Conservation (phyloP, 305 asterid species). For the Caryopteris hybrid region DNA sequence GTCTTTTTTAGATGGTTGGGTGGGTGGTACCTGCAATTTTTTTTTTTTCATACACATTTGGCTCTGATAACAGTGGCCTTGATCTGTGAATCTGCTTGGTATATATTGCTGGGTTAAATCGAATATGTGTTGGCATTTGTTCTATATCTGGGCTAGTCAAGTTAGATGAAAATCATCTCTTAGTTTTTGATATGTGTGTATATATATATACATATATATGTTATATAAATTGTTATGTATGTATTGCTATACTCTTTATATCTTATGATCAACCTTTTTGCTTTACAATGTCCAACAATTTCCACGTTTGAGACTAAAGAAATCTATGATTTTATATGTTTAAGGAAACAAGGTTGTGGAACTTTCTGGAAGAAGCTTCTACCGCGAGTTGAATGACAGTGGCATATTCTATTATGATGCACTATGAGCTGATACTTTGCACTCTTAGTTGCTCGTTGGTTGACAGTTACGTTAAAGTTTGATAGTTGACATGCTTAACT, state of each 20-base stretch:
- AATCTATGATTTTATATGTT: background rate
- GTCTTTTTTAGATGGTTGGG: conserved; percentile 5
- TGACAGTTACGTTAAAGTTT: background rate
- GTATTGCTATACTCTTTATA: background rate
- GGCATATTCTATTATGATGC: background rate
- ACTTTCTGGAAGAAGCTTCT: background rate
- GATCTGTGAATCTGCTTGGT: background rate
- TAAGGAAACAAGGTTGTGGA: background rate
- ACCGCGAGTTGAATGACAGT: background rate
- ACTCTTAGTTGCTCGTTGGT: background rate
- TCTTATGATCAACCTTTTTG: background rate
- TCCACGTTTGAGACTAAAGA: background rate
- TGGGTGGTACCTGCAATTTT: background rate
- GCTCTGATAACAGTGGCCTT: background rate
- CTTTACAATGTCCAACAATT: background rate
- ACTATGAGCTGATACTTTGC: background rate
- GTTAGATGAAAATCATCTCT: background rate
- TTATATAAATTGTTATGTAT: background rate
- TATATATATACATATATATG: background rate
- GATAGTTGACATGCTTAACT: background rate
- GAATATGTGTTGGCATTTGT: background rate
- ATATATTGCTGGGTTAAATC: background rate
- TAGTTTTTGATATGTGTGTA: background rate
- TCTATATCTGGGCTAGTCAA: background rate
- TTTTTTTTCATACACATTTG: background rate